Conservation (phyloP, 768 basidiomycete species). For the Termitomyces sp. region DNA sequence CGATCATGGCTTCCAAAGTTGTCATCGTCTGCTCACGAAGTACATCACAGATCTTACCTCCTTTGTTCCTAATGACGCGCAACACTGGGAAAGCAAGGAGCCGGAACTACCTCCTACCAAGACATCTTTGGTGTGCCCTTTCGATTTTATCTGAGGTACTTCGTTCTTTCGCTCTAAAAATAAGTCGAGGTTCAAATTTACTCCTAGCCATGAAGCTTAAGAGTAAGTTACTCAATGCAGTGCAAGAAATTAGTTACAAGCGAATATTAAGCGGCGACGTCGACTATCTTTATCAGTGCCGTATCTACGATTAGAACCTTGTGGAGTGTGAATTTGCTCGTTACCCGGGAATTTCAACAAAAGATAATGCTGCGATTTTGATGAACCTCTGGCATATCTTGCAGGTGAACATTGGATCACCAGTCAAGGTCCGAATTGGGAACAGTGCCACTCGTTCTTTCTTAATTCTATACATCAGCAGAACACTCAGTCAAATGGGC, state of each 20-base stretch:
- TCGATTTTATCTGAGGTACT: not conserved
- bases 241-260: not conserved
- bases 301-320: not conserved
- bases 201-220: not conserved
- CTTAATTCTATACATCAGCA: not conserved
- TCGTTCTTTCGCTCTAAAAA: not conserved
- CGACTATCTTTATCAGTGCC: not conserved
- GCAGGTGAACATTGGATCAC: not conserved
- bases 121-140: not conserved
- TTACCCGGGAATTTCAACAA: not conserved
- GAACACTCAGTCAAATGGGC: not conserved
- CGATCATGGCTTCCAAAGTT: not conserved
- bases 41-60: not conserved
- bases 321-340: slow-evolving; percentile 1
- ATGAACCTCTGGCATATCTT: not conserved
- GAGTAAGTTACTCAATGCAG: not conserved
- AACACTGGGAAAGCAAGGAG: not conserved
- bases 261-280: not conserved
- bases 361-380: not conserved
- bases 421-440: not conserved
- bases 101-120: not conserved
- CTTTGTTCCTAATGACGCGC: not conserved
- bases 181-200: not conserved
- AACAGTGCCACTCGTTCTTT: not conserved
- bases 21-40: not conserved